A percentile compares a stretch with the other conserved stretches of the same genome.
Evolutionary conservation across 176 grass and related monocot genomes (phyloP).

Genomic region (Secale cereale): DNA sequence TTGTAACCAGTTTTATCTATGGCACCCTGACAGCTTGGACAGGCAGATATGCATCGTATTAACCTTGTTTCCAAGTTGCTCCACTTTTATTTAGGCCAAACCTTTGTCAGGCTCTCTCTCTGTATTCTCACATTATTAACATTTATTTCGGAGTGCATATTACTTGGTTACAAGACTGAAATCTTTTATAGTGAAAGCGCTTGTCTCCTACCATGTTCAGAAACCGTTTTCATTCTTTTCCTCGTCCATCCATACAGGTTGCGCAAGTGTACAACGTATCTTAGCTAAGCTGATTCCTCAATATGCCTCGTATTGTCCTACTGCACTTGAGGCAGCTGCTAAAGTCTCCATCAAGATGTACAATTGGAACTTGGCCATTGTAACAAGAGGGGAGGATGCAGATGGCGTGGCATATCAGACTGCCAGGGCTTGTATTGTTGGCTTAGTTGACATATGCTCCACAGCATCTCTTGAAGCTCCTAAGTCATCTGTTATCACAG

Average conservation of each 20-base stretch:
- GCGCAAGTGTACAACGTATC: constrained; percentile 62
- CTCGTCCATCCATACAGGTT: constrained; percentile 46
- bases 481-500: constrained; percentile 72
- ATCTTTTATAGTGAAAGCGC: constrained; percentile 4
- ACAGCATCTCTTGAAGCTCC: constrained; percentile 72
- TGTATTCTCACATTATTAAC: not conserved
- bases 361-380: constrained; percentile 64
- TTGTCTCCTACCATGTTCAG: constrained; percentile 9
- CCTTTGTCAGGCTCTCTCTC: not conserved
- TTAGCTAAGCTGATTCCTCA: constrained; percentile 84
- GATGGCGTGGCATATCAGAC: constrained; percentile 60
- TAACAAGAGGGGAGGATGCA: constrained; percentile 54
- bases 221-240: constrained; percentile 31
- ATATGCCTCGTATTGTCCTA: constrained; percentile 80
- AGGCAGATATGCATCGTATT: constrained; percentile 7
- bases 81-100: not conserved
- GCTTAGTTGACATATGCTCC: constrained; percentile 80
- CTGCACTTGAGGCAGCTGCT: constrained; percentile 78
- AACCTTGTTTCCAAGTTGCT: constrained; percentile 18
- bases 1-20: not conserved
- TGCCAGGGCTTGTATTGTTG: constrained; percentile 71
- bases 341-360: constrained; percentile 94
- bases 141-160: not conserved
- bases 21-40: not conserved
- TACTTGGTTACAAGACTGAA: constrained; percentile 7